Conservation (phyloP, 495 filamentous ascomycete species). For the Penicillium paradoxum region DNA sequence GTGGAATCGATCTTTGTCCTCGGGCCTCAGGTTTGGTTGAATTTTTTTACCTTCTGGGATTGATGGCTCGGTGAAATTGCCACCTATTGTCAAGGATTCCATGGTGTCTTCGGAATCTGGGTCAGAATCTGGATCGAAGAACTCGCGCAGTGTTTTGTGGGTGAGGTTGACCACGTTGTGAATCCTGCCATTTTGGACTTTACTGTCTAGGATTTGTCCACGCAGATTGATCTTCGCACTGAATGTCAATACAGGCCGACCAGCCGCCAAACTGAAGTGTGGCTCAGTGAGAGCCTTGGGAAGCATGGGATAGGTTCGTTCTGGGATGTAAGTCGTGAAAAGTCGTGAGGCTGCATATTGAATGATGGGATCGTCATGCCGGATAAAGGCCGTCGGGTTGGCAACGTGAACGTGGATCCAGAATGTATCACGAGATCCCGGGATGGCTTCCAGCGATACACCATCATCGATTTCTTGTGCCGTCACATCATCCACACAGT, state of each 20-base stretch:
- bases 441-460: conserved; percentile 67
- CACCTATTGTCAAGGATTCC: conserved; percentile 37
- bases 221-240: conserved; percentile 63
- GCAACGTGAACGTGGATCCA: conserved; percentile 92
- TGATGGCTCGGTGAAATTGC: conserved; percentile 16
- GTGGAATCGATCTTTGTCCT: conserved; percentile 39
- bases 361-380: conserved; percentile 51
- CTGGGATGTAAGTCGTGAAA: conserved; percentile 69
- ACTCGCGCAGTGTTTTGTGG: conserved; percentile 47
- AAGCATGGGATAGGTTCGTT: conserved; percentile 73
- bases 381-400: conserved; percentile 85
- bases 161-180: conserved; percentile 72
- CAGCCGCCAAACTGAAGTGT: conserved; percentile 63
- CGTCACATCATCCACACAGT: conserved; percentile 70
- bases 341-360: conserved; percentile 59
- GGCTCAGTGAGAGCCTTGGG: conserved; percentile 48
- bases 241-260: conserved; percentile 74
- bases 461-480: conserved; percentile 88
- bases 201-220: conserved; percentile 64
- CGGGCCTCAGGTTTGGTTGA: conserved; percentile 20
- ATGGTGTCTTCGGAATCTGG: conserved; percentile 12
- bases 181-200: conserved; percentile 66
- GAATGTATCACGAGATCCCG: conserved; percentile 48
- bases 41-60: conserved; percentile 9
- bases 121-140: conserved; percentile 43